phyloP scores from a whole-genome alignment of 176 grass and related monocot genomes.

The Oryza glaberrima region DNA sequence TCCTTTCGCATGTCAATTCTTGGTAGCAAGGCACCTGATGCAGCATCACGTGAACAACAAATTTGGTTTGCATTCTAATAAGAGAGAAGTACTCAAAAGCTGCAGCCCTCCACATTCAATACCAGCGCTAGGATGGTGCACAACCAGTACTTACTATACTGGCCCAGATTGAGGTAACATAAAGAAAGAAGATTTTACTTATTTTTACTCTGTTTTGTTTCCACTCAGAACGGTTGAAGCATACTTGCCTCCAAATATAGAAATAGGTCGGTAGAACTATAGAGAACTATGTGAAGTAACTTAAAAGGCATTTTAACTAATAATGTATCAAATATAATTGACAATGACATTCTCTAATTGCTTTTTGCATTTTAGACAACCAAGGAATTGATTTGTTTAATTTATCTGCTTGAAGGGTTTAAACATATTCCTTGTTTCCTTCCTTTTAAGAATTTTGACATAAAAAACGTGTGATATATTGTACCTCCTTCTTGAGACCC shows the following conservation, averaged over 20 bases:
- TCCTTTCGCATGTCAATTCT: slow-evolving; percentile 96
- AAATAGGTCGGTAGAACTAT: neutral
- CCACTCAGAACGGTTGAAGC: slow-evolving; percentile 6
- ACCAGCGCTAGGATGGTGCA: neutral
- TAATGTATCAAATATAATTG: neutral
- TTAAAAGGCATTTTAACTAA: neutral
- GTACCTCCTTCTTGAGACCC: slow-evolving; percentile 82
- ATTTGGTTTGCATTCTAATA: slow-evolving; percentile 29
- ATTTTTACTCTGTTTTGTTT: slow-evolving; percentile 28
- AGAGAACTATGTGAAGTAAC: neutral
- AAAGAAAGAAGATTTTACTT: slow-evolving; percentile 6
- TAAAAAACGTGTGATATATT: neutral
- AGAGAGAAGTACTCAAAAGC: neutral
- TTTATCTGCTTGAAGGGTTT: slow-evolving; percentile 5
- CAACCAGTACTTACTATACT: neutral
- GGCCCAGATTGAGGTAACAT: neutral
- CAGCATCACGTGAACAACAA: slow-evolving; percentile 26
- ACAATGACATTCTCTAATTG: neutral
- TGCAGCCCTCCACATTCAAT: neutral
- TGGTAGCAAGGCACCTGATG: slow-evolving; percentile 96
- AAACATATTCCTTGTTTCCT: neutral
- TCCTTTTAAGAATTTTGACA: neutral
- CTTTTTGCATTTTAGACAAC: neutral
- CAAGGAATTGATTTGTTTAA: neutral
- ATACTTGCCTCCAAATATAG: neutral